phyloP scores from a whole-genome alignment of 495 filamentous ascomycete species.

The Penicillium psychrofluorescens region DNA sequence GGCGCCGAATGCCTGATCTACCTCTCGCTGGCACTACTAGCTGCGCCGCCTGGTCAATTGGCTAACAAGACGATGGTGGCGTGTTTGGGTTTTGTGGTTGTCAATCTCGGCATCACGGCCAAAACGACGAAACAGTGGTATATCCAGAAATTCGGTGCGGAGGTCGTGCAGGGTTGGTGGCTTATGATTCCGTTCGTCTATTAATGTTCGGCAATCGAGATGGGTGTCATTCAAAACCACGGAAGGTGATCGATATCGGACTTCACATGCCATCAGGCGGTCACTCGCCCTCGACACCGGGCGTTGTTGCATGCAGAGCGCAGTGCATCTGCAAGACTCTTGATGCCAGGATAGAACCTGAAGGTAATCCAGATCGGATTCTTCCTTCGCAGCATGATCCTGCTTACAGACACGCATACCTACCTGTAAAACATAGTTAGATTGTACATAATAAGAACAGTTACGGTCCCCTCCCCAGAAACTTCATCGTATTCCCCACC shows the following conservation, averaged over 20 bases:
- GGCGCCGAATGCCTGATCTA: conserved; percentile 82
- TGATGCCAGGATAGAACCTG: no score
- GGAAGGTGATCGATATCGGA: no score
- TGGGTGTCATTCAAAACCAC: no score
- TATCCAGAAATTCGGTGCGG: conserved; percentile 63
- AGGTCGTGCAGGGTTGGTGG: conserved; percentile 60
- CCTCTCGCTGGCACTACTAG: conserved; percentile 63
- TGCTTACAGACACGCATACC: no score
- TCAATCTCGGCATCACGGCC: conserved; percentile 82
- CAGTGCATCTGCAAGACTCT: no score
- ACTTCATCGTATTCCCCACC: conserved; percentile 58
- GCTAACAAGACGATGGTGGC: conserved; percentile 69
- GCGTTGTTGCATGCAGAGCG: no score
- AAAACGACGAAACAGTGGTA: conserved; percentile 75
- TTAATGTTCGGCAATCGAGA: conserved; percentile 18
- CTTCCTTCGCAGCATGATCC: no score
- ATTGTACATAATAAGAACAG: background rate
- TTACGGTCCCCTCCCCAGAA: conserved; percentile 39
- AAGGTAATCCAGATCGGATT: no score
- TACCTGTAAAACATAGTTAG: background rate
- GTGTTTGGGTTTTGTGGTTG: conserved; percentile 62
- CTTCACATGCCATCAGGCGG: no score
- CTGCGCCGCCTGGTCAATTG: conserved; percentile 54
- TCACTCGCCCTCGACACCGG: no score
- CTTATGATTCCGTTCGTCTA: conserved; percentile 79